Base-by-base conservation (phyloP, 768 basidiomycete species). In the Serendipita sp. region DNA sequence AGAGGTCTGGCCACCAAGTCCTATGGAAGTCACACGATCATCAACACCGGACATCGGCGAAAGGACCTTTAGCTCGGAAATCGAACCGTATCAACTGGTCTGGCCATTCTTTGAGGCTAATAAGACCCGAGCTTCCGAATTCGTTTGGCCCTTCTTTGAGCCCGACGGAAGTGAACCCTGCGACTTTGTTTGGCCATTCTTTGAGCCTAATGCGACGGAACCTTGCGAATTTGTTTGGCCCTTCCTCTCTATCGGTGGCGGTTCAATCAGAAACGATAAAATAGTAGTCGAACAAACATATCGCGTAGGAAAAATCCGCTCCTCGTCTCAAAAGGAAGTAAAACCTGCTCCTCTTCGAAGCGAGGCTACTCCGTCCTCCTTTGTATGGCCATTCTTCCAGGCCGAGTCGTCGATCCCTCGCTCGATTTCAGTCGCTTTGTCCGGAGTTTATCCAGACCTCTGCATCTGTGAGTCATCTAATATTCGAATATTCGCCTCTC, bases 11-110 rank as follows among this genome's bases (percentile, higher is more conserved):
- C 76, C 77, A 65, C 70, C 75, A 5, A 76, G 73, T 58, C 75
- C 77, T 8, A 62, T 67, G 16, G 73, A 40, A 37, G 6, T 58
- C 75, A 5, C 72, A 73, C 5, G 74, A 71, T 64, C 71, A 77
- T 8, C 71, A 3, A 77, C 77, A 11, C 78, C 78, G 43, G 78
- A 78, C 66, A 72, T 70, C 5, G 78, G 72, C 3, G 74, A 76
- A 64, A 74, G 75, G 43, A 60, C 67, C 11, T 75, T 75, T 64
- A 73, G 76, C 53, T 55, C 65, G 29, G 64, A 66, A 43, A 66
- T 29, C 62, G 62, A 44, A 23, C 64, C 62, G 31, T 23, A 16
- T 60, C 44, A 34, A 43, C 23, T 58, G 31, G 3, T 65, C 36
- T 65, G 65, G 63, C 44, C 44, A 40, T 53, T 66, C 43, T 33